Evolutionary conservation across 441 rosid species (phyloP), one percentile per base, ranked within the genome.

Genomic region (Raphanus hybrid): DNA sequence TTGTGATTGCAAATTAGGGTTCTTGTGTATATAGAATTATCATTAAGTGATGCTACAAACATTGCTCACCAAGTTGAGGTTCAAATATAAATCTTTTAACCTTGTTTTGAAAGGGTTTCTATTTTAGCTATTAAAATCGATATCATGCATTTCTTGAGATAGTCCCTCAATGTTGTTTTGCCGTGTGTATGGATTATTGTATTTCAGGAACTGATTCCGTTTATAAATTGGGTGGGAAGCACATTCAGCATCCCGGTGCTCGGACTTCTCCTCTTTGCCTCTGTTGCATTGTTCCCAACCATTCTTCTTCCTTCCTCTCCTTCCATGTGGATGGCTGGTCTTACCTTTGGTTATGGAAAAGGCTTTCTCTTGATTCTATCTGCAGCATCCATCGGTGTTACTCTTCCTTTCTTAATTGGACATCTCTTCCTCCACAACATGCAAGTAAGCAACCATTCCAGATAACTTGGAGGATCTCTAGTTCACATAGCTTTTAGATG

Each of bases 281-380:
- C 99, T 1, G 88, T 96, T 68, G 94, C 97, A 63, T 78, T 93
- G 55, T 96, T 96, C 78, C 99, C 99, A 23, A 76, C 88, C 58
- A 54, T 96, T 41, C 90, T 96, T 70, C 76, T 96, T 39, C 99
- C 99, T 58, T 96, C 99, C 43, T 81, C 97, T 29, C 99, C 98
- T 61, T 96, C 98, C 20, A 93, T 93, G 96, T 96, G 99, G 99
- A 91, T 93, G 65, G 98, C 93, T 41, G 99, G 99, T 74, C 89
- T 96, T 88, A 92, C 95, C 55, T 96, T 96, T 81, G 98, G 99
- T 67, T 96, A 96, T 79, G 99, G 97, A 66, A 88, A 71, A 15
- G 98, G 99, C 23, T 96, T 96, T 84, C 82, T 96, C 14, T 78
- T 96, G 74, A 89, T 92, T 61, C 82, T 91, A 34, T 82, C 92